These are phyloP conservation scores for cucumber (Cucumis sativus) DNA, from an alignment of 306 rosid genomes.

Conservation along the genomic window Cucumber_9930_V3 NC_026659.2:27733501-27734000, in stretches of 20 bases:
- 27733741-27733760: not conserved
- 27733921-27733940: not conserved
- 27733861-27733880: not conserved
- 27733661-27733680: not conserved
- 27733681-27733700: not conserved
- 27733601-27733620: not conserved
- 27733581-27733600: slow-evolving; percentile 73
- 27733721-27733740: not conserved
- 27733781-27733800: not conserved
- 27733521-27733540: slow-evolving; percentile 90
- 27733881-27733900: not conserved
- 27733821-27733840: not conserved
- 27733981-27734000: not conserved
- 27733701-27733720: not conserved
- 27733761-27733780: not conserved
- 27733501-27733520: slow-evolving; percentile 62
- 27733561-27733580: slow-evolving; percentile 41
- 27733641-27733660: not conserved
- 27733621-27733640: not conserved
- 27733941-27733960: not conserved
- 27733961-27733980: not conserved
- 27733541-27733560: slow-evolving; percentile 76
- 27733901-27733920: not conserved
- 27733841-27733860: not conserved
- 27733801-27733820: not conserved